Evolutionary conservation across 2,329 filamentous ascomycete genomes (phyloP), one percentile per base, ranked within the genome.

Genomic region (Microcyclosporella mali): DNA sequence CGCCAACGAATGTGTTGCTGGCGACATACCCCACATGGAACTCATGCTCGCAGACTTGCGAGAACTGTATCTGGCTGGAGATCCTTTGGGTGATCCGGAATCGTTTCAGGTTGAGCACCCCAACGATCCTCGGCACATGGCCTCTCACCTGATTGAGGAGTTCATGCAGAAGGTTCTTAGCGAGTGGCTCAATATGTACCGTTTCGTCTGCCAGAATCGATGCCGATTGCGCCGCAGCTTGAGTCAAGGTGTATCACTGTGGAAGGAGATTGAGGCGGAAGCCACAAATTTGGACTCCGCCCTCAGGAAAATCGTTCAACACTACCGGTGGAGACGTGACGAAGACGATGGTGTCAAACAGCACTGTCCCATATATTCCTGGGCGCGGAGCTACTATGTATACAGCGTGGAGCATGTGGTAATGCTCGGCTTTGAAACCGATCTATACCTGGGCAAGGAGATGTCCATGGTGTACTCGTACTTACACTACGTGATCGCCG

Each of bases 361-460:
- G 68, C 71, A 82, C 0, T 83, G 85, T 40, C 82, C 88, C 0
- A 72, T 97, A 1, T 88, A 85, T 1, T 88, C 85, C 3, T 98
- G 92, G 92, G 79, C 82, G 0, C 94, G 90, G 56, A 77, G 89
- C 46, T 86, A 94, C 66, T 97, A 95, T 64, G 74, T 95, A n/a
- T 79, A 78, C 21, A 79, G 90, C 57, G 87, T 95, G 75, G 84
- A 90, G 60, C 84, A 82, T 72, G 83, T 94, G 34, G 75, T 95
- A 12, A 85, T 95, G 59, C 79, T 95, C 25, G 92, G 94, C 10
- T 97, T 98, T 63, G 92, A 98, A 65, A 81, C 95, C 10, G 83
- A 90, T 33, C 78, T 95, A 8, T 97, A 97, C 64, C 81, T 90
- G 40, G 75, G 81, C 0, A 84, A 94, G 62, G 92, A 98, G 63